Conservation (phyloP, 1,284 basidiomycete species). For the Cutaneotrichosporon sp. region DNA sequence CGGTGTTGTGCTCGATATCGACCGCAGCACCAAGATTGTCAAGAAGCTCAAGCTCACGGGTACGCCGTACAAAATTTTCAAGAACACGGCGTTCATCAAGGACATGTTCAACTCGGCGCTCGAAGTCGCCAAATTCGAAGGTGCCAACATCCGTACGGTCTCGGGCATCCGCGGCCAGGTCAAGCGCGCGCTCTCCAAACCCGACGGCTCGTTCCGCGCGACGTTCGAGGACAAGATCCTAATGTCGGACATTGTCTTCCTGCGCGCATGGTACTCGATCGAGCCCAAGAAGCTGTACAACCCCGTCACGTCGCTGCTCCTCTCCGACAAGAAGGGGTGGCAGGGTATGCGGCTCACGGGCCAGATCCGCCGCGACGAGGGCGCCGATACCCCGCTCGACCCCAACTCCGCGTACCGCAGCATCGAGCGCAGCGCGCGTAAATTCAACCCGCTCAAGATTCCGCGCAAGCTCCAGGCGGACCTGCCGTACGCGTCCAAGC, state of each 20-base stretch:
- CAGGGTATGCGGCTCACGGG: conserved; percentile 94
- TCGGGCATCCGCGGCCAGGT: conserved; percentile 94
- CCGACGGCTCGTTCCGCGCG: conserved; percentile 90
- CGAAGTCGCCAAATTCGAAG: conserved; percentile 98
- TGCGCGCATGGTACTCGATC: conserved; percentile 95
- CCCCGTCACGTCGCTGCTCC: conserved; percentile 84
- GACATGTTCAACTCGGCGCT: conserved; percentile 93
- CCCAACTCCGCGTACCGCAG: conserved; percentile 83
- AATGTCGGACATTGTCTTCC: conserved; percentile 92
- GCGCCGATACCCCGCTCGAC: conserved; percentile 72
- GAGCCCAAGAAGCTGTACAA: conserved; percentile 95
- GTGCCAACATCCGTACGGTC: conserved; percentile 90
- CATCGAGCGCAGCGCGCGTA: conserved; percentile 70
- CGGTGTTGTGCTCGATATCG: conserved; percentile 89
- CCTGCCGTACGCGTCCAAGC: conserved; percentile 89
- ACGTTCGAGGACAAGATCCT: conserved; percentile 98
- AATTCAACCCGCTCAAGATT: conserved; percentile 87
- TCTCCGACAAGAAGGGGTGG: conserved; percentile 74
- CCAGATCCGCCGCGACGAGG: conserved; percentile 77
- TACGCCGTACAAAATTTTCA: conserved; percentile 92
- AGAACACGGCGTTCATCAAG: conserved; percentile 97
- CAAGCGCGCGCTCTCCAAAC: conserved; percentile 89
- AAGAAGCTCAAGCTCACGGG: conserved; percentile 99
- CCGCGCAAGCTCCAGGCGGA: conserved; percentile 82
- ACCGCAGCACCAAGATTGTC: conserved; percentile 87